These are phyloP conservation scores for Botrytis squamosa DNA, from an alignment of 2,329 filamentous ascomycete genomes.

Conservation along the genomic window DNA sequence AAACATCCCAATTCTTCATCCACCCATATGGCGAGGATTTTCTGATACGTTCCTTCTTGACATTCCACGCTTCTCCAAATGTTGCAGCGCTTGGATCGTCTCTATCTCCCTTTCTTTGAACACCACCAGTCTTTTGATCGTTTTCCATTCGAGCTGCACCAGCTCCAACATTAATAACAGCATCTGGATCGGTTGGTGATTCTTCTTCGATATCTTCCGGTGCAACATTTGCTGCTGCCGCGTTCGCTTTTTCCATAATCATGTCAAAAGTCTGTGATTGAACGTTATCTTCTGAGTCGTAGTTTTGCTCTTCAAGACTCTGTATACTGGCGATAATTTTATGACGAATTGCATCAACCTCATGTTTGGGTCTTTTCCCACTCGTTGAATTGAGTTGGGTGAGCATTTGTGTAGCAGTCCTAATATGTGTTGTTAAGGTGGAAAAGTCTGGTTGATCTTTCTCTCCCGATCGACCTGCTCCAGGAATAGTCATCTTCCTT, in stretches of 20 bases:
- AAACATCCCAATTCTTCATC: constrained; percentile 87
- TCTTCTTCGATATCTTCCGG: constrained; percentile 57
- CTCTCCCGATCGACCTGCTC: constrained; percentile 51
- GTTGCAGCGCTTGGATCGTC: constrained; percentile 84
- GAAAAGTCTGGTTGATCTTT: constrained; percentile 77
- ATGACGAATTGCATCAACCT: constrained; percentile 79
- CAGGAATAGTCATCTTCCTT: constrained; percentile 61
- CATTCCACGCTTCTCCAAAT: constrained; percentile 82
- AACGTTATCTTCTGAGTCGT: constrained; percentile 67
- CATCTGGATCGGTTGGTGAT: constrained; percentile 43
- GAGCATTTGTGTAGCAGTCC: constrained; percentile 82
- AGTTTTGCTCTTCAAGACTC: constrained; percentile 80
- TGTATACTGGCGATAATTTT: constrained; percentile 93
- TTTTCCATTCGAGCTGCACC: constrained; percentile 86
- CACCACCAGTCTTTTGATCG: constrained; percentile 80
- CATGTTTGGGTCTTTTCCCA: constrained; percentile 74
- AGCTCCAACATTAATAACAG: constrained; percentile 60
- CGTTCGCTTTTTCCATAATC: constrained; percentile 73
- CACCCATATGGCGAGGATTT: constrained; percentile 82
- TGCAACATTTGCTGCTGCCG: constrained; percentile 47
- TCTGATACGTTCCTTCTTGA: constrained; percentile 80
- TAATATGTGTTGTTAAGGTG: constrained; percentile 81
- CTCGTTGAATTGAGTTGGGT: constrained; percentile 78
- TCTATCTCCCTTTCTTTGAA: constrained; percentile 76
- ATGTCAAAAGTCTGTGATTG: constrained; percentile 74